Conservation (phyloP, 192 early-diverging fungal species). For the Coemansia sp. region DNA sequence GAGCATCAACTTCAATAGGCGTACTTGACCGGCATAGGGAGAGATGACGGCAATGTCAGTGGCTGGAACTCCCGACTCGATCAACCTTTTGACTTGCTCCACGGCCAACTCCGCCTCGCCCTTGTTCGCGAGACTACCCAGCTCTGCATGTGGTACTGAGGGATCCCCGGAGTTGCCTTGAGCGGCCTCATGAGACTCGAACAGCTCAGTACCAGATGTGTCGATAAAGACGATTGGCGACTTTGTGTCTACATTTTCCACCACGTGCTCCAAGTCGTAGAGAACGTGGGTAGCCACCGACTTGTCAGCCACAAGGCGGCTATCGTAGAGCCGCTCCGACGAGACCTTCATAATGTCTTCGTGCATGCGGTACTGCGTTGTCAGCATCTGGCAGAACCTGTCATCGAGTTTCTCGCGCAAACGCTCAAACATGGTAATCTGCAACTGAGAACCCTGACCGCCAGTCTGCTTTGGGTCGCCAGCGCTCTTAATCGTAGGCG, state of each 20-base stretch:
- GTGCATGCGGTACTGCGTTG: conserved; percentile 90
- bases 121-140: conserved; percentile 66
- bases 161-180: background rate
- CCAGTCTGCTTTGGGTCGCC: background rate
- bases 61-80: conserved; percentile 59
- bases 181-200: background rate
- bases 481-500: conserved; percentile 77
- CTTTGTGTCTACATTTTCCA: conserved; percentile 60
- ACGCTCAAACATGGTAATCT: conserved; percentile 73
- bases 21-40: conserved; percentile 76
- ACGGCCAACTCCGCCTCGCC: conserved; percentile 67
- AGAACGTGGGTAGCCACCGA: conserved; percentile 67
- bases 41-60: conserved; percentile 77
- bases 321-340: conserved; percentile 69
- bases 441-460: background rate
- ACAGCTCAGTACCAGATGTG: conserved; percentile 41
- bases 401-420: conserved; percentile 62
- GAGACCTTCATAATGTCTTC: conserved; percentile 77
- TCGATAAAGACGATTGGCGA: conserved; percentile 69
- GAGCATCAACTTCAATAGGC: conserved; percentile 44
- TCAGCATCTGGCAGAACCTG: conserved; percentile 66
- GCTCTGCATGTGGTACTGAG: background rate
- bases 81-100: conserved; percentile 60
- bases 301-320: conserved; percentile 63
- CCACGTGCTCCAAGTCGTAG: conserved; percentile 61